phyloP scores from a whole-genome alignment of 345 rosid species.

The Gossypium arboreum region DNA sequence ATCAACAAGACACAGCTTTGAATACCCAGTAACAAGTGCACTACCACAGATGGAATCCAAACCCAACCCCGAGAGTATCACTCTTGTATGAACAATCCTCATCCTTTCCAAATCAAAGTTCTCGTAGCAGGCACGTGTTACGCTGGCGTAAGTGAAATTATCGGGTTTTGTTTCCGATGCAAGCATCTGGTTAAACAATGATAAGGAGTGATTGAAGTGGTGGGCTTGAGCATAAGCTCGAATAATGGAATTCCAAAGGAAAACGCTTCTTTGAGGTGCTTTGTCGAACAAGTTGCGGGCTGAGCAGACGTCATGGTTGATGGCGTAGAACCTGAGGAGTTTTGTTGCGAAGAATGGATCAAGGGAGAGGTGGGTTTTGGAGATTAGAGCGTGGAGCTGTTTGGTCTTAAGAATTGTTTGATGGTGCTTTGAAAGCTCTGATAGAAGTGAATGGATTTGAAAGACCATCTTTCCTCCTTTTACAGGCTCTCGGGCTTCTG shows the following conservation, averaged over 20 bases:
- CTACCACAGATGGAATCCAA: constrained; percentile 53
- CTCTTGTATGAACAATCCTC: constrained; percentile 54
- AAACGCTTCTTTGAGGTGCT: constrained; percentile 67
- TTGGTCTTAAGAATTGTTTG: constrained; percentile 52
- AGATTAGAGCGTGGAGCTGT: constrained; percentile 59
- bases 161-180: constrained; percentile 49
- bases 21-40: constrained; percentile 65
- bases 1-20: constrained; percentile 42
- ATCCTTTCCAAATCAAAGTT: constrained; percentile 36
- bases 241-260: constrained; percentile 79
- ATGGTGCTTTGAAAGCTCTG: constrained; percentile 44
- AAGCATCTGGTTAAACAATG: constrained; percentile 48
- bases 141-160: constrained; percentile 68
- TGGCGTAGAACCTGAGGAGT: constrained; percentile 45
- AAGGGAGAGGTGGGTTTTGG: constrained; percentile 39
- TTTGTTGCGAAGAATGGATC: constrained; percentile 75
- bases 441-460: constrained; percentile 31
- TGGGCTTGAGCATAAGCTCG: constrained; percentile 60
- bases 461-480: constrained; percentile 23
- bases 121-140: constrained; percentile 60
- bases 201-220: constrained; percentile 29
- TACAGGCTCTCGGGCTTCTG: background rate
- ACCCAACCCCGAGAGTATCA: constrained; percentile 50
- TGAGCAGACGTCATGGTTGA: constrained; percentile 39
- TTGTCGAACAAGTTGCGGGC: constrained; percentile 71